Evolutionary conservation across 352 stramenopile genomes (phyloP), one percentile per base, ranked within the genome.

Genomic region (Halophytophthora polymorphica): DNA sequence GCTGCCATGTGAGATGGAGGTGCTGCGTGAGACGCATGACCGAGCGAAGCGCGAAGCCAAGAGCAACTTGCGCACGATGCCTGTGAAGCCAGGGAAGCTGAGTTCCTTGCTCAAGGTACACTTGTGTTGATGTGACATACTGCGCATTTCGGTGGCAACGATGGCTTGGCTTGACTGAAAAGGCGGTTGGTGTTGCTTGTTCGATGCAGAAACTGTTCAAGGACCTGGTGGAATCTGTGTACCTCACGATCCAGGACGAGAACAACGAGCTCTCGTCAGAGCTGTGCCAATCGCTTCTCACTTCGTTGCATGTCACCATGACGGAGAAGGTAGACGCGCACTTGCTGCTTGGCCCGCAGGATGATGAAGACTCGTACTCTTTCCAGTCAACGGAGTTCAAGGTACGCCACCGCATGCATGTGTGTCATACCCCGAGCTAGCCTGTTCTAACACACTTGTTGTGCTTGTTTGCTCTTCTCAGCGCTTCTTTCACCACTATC

Each of bases 401-500:
- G 71, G 82, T 92, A 46, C 1, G 45, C 15, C 31, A 3, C 2
- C n/a, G 11, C 12, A 25, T 48, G 5, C 37, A 37, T 38, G 3
- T 18, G n/a, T n/a, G n/a, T n/a, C n/a, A n/a, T 22, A 19, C 25
- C 29, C 4, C 47, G 35, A 23, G 8, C 13, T 29, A 22, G 15
- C 15, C 2, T 19, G 15, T 8, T 35, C 25, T 15, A 56, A 17
- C 13, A 21, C 19, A 39, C 37, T 50, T 33, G 34, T 8, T 54
- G 25, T 37, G 25, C 11, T 44, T 56, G 46, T 19, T 35, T 43
- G 17, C 11, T 53, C 2, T 22, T 41, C 33, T 10, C 35, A 92
- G 82, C 67, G 75, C 19, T 92, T 92, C 50, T 90, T 85, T 47
- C 69, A 81, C 41, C 62, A 83, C 38, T 92, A 89, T 37, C 82